These are phyloP conservation scores for Brassica carinata DNA, from an alignment of 345 rosid species.

Conservation along the genomic window DNA sequence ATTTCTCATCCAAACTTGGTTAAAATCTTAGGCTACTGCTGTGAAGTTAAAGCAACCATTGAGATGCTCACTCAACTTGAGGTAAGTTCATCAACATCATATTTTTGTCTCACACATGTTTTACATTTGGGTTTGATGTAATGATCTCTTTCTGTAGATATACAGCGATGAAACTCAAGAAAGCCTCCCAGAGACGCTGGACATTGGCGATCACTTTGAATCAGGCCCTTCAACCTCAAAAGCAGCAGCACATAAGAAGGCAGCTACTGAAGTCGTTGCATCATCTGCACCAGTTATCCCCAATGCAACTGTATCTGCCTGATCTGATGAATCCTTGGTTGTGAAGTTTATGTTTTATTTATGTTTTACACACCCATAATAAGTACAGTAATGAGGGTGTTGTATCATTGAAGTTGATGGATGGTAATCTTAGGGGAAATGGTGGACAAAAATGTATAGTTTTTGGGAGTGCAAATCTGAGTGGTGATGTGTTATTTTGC, in stretches of 20 bases:
- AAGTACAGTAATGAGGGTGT: not conserved
- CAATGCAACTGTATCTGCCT: constrained; percentile 34
- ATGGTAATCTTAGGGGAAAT: not conserved
- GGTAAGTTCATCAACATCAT: constrained; percentile 42
- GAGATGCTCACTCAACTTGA: constrained; percentile 91
- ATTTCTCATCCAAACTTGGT: constrained; percentile 18
- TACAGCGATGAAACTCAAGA: constrained; percentile 46
- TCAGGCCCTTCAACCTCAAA: constrained; percentile 45
- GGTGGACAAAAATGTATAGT: constrained; percentile 10
- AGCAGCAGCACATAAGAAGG: constrained; percentile 53
- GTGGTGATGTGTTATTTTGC: constrained; percentile 22
- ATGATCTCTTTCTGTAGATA: constrained; percentile 44
- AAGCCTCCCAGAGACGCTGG: constrained; percentile 75
- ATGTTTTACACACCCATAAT: not conserved
- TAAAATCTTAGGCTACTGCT: constrained; percentile 19
- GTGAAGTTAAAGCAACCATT: constrained; percentile 45
- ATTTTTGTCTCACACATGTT: not conserved
- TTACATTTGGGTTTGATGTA: too few species aligned
- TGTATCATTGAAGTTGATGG: not conserved
- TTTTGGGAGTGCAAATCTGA: constrained; percentile 22
- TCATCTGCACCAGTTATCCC: constrained; percentile 52
- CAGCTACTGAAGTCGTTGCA: constrained; percentile 35
- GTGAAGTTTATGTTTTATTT: not conserved
- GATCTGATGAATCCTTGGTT: constrained; percentile 30
- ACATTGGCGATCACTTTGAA: constrained; percentile 61